Evolutionary conservation across 2,329 filamentous ascomycete genomes (phyloP).

Genomic region (Blastomyces percursus): DNA sequence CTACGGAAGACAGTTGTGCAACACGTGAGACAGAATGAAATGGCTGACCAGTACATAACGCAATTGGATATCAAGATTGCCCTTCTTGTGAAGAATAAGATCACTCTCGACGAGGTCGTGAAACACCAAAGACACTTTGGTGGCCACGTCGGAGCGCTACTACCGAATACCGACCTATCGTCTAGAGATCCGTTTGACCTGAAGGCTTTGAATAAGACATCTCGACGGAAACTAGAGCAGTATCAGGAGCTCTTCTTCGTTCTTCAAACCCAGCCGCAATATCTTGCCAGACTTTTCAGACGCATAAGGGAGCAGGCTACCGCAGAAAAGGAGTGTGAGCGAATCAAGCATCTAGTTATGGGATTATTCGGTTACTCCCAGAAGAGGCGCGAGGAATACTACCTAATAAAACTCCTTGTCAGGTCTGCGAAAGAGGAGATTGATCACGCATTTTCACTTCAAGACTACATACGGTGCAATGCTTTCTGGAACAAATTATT

Average conservation of each 20-base stretch:
- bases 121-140: constrained; percentile 95
- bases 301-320: constrained; percentile 72
- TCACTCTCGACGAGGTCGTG: constrained; percentile 93
- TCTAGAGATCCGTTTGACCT: constrained; percentile 91
- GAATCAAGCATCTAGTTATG: constrained; percentile 90
- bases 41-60: constrained; percentile 95
- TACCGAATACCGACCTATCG: constrained; percentile 78
- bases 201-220: constrained; percentile 95
- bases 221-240: constrained; percentile 84
- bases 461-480: constrained; percentile 80
- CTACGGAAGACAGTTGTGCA: constrained; percentile 93
- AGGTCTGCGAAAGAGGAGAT: constrained; percentile 79
- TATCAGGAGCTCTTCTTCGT: constrained; percentile 98
- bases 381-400: constrained; percentile 93
- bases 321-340: constrained; percentile 82
- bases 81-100: constrained; percentile 97
- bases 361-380: constrained; percentile 94
- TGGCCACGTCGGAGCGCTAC: constrained; percentile 69
- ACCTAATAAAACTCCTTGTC: constrained; percentile 77
- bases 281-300: constrained; percentile 79
- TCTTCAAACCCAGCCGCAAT: constrained; percentile 91
- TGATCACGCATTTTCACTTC: constrained; percentile 57
- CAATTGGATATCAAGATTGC: constrained; percentile 99
- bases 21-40: constrained; percentile 92
- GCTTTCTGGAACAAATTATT: constrained; percentile 90